These are phyloP conservation scores for Leccinum broughii DNA, from an alignment of 768 basidiomycete genomes.

Conservation along the genomic window DNA sequence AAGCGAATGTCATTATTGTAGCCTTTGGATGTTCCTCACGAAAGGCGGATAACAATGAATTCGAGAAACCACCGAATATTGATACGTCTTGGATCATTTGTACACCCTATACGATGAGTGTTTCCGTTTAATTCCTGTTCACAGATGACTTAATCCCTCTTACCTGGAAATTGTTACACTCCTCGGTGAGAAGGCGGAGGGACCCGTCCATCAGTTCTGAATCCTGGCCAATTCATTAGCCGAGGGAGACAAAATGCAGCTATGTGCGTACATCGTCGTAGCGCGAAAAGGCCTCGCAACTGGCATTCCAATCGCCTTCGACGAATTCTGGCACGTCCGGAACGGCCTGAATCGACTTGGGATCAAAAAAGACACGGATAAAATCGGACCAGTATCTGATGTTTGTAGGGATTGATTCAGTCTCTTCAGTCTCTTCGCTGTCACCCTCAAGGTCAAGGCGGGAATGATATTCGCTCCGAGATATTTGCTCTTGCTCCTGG, in stretches of 20 bases:
- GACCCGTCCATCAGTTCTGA: conserved; percentile 67
- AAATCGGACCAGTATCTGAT: conserved; percentile 55
- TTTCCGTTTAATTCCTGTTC: background rate
- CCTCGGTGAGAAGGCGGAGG: conserved; percentile 68
- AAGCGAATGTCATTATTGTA: conserved; percentile 55
- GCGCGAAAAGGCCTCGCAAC: conserved; percentile 50
- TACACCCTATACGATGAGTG: conserved; percentile 50
- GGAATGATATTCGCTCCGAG: conserved; percentile 56
- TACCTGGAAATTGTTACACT: conserved; percentile 76
- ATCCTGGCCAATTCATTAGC: conserved; percentile 42
- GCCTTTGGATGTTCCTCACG: conserved; percentile 70
- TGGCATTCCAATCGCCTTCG: conserved; percentile 57
- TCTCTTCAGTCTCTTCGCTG: conserved; percentile 13
- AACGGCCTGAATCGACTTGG: conserved; percentile 62
- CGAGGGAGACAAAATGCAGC: background rate
- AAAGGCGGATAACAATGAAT: conserved; percentile 56
- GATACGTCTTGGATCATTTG: conserved; percentile 65
- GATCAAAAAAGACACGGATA: conserved; percentile 56
- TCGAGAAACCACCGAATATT: conserved; percentile 65
- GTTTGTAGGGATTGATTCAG: conserved; percentile 18
- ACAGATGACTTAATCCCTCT: background rate
- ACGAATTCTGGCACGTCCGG: conserved; percentile 54
- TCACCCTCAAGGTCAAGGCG: conserved; percentile 35
- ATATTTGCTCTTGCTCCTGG: conserved; percentile 53
- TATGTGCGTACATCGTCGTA: conserved; percentile 53